phyloP scores from a whole-genome alignment of 2,329 filamentous ascomycete species.

The Elsinoe batatas region DNA sequence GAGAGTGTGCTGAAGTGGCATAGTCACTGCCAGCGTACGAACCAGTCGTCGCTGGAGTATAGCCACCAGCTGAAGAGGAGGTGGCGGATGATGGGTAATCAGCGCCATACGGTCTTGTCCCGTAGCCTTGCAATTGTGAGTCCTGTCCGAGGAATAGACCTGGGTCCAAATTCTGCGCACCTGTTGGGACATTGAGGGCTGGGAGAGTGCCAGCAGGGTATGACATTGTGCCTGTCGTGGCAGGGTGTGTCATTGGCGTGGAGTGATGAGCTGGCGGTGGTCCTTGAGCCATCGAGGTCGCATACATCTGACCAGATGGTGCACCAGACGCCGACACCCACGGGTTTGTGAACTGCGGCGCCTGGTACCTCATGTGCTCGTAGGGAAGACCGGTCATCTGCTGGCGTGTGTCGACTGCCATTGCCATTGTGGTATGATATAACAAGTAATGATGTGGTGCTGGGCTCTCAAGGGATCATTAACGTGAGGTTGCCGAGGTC shows the following conservation, averaged over 20 bases:
- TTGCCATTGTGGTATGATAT: conserved; percentile 57
- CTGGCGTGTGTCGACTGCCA: conserved; percentile 87
- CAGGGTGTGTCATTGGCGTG: conserved; percentile 48
- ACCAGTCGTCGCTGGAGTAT: conserved; percentile 47
- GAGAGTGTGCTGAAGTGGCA: conserved; percentile 23
- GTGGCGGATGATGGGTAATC: conserved; percentile 63
- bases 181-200: conserved; percentile 59
- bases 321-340: conserved; percentile 58
- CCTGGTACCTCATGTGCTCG: conserved; percentile 64
- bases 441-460: conserved; percentile 9
- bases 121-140: conserved; percentile 19
- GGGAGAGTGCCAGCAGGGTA: conserved; percentile 64
- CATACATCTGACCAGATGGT: conserved; percentile 53
- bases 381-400: conserved; percentile 70
- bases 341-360: conserved; percentile 79
- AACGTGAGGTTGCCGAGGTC: conserved; percentile 16
- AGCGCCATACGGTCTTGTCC: conserved; percentile 62
- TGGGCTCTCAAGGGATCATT: conserved; percentile 14
- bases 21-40: conserved; percentile 63
- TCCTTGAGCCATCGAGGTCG: conserved; percentile 51
- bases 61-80: conserved; percentile 59
- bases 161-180: conserved; percentile 53
- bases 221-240: conserved; percentile 53
- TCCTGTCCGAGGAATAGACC: conserved; percentile 11
- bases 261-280: conserved; percentile 47